Evolutionary conservation across 2,329 filamentous ascomycete species (phyloP).

Genomic region (Pyricularia sp.): DNA sequence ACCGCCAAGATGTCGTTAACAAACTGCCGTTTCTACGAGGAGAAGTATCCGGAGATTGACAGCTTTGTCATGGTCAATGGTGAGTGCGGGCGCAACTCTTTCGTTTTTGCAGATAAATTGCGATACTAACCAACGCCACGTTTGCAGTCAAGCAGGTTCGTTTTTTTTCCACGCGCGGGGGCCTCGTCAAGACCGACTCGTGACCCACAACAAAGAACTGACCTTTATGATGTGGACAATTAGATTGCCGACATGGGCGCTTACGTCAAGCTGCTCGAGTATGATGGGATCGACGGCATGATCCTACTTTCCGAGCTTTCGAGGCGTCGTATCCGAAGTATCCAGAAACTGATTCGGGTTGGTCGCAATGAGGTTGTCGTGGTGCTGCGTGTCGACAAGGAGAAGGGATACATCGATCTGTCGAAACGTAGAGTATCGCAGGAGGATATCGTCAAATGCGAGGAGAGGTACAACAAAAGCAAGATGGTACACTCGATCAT

Average conservation of each 20-base stretch:
- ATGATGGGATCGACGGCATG: constrained; percentile 99
- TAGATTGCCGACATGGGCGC: constrained; percentile 99
- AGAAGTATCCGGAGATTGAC: constrained; percentile 86
- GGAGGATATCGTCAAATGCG: constrained; percentile 95
- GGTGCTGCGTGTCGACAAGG: constrained; percentile 96
- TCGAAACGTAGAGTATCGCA: constrained; percentile 96
- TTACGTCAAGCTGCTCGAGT: constrained; percentile 98
- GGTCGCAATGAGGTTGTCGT: constrained; percentile 98
- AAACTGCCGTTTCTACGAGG: constrained; percentile 28
- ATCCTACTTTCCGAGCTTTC: constrained; percentile 96
- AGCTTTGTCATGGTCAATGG: constrained; percentile 99
- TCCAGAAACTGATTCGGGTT: constrained; percentile 97
- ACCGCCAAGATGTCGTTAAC: constrained; percentile 23
- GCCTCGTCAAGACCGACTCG: neutral
- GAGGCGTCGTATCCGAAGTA: constrained; percentile 92
- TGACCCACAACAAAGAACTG: neutral
- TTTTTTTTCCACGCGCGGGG: constrained; percentile 9
- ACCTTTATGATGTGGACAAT: neutral
- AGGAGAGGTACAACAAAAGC: constrained; percentile 99
- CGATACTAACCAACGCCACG: neutral
- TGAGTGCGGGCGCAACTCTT: constrained; percentile 33
- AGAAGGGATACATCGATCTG: constrained; percentile 97
- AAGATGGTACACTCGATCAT: constrained; percentile 99
- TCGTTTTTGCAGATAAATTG: neutral
- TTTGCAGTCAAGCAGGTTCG: constrained; percentile 49